Base-by-base conservation (phyloP, 495 filamentous ascomycete genomes). In the Antarctomyces pellizariae region DNA sequence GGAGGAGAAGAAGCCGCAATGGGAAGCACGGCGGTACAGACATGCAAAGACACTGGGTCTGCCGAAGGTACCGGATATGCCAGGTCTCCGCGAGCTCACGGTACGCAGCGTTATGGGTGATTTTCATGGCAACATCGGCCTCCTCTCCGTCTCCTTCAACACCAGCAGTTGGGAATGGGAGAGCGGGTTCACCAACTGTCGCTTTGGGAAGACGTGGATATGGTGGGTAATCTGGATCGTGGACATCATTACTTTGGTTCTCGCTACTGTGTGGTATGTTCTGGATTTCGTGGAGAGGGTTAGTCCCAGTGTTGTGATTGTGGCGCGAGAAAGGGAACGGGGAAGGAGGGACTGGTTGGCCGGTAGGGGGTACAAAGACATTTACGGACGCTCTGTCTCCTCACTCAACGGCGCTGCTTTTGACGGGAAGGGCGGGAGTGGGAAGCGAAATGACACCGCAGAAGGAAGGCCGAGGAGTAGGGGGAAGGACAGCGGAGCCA, bases 51-150 rank as follows among this genome's bases (percentile, higher is more conserved):
- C 33, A 3, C 40, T 39, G 2, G 30, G 47, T 2, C 25, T 56
- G 0, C 36, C 45, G 10, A 48, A 47, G 6, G 38, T 43, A 1
- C 37, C 43, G 0, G 48, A 41, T 0, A 11, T 56, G 1, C 62
- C 64, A 1, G 64, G 63, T 0, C 55, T 92, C n/a, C 53, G 82
- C 2, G 86, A 95, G 49, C 65, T 93, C 28, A 97, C 86, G 0
- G 73, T 95, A 3, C 64, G 79, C n/a, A 90, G 79, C 37, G 93
- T 97, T 86, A 97, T 97, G 86, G 86, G 84, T 13, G 75, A 75
- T 14, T 95, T 68, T 41, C 70, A 67, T 11, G 86, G 86, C 3
- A 82, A 90, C 45, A 83, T 79, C 0, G 89, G 78, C 0, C 52
- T 97, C 16, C 44, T 97, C 22, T 82, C 71, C 21, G 54, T 73